phyloP scores from a whole-genome alignment of 1,284 basidiomycete genomes.

The Ustilago nuda region DNA sequence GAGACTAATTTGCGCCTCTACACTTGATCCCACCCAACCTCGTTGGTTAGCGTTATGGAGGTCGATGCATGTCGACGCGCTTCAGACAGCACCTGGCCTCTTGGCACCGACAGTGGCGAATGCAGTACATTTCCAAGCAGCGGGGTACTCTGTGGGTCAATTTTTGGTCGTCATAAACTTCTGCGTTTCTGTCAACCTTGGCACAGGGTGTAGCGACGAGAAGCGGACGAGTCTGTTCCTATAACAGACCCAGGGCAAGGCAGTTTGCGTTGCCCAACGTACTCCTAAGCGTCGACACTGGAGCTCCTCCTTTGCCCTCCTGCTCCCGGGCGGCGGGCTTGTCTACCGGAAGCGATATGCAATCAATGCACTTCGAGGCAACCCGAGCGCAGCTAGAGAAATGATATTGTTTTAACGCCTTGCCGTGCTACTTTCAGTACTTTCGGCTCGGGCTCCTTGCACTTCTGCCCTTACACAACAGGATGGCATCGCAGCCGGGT shows the following conservation, averaged over 20 bases:
- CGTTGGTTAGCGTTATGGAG: neutral
- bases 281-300: conserved; percentile 1
- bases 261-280: neutral
- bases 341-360: neutral
- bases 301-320: neutral
- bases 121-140: neutral
- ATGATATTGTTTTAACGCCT: neutral
- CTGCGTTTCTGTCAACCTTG: neutral
- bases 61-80: neutral
- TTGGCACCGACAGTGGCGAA: neutral
- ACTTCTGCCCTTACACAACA: neutral
- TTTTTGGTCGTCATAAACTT: neutral
- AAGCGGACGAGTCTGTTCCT: neutral
- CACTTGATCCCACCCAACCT: neutral
- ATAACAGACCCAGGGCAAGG: neutral
- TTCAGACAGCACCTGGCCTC: neutral
- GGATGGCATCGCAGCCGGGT: neutral
- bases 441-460: neutral
- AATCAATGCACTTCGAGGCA: neutral
- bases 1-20: neutral
- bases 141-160: neutral
- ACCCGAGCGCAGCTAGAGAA: neutral
- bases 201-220: neutral
- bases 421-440: neutral
- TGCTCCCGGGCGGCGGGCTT: neutral